Evolutionary conservation across 2,329 filamentous ascomycete genomes (phyloP), one percentile per base, ranked within the genome.

Genomic region (Ophiostoma perfectum): DNA sequence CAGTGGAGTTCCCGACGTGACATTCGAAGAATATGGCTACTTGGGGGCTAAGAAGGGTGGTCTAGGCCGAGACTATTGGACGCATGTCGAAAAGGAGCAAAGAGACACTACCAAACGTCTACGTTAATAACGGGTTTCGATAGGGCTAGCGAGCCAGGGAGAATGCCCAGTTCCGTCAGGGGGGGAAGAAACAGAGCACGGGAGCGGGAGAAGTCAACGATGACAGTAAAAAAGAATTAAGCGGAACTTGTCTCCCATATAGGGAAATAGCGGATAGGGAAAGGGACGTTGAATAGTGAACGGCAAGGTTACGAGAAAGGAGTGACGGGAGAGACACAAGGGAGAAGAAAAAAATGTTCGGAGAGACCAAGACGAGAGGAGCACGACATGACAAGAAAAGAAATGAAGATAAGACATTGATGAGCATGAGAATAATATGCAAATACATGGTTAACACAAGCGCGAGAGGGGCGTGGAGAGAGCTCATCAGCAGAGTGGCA

Each of bases 11-110:
- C 18, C 8, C 14, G 12, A 49, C 5, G 14, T 49, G 47, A 49
- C 18, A 47, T 16, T 49, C 16, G 47, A 49, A 49, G 8, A 55
- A 55, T 36, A 55, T 18, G n/a, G 12, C 49, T 18, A 55, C 27
- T 55, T 55, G 49, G 49, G 47, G 49, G 49, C 49, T 55, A 14
- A 55, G 6, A 52, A 5, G 16, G 16, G 18, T n/a, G 47, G 47
- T 55, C 49, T 27, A 55, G 49, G 49, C 49, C 49, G 49, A 36
- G 49, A 55, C 49, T 55, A 18, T 27, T 55, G n/a, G 49, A 55
- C 27, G 49, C n/a, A 55, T 55, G 49, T 55, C 18, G n/a, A 55
- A 55, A 55, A 55, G 18, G 7, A 18, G 16, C 16, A 7, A 52
- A n/a, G 47, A 18, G n/a, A 55, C 18, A 18, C 5, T 3, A 55